Evolutionary conservation across 2,329 filamentous ascomycete genomes (phyloP).

Genomic region (Nothopassalora personata): DNA sequence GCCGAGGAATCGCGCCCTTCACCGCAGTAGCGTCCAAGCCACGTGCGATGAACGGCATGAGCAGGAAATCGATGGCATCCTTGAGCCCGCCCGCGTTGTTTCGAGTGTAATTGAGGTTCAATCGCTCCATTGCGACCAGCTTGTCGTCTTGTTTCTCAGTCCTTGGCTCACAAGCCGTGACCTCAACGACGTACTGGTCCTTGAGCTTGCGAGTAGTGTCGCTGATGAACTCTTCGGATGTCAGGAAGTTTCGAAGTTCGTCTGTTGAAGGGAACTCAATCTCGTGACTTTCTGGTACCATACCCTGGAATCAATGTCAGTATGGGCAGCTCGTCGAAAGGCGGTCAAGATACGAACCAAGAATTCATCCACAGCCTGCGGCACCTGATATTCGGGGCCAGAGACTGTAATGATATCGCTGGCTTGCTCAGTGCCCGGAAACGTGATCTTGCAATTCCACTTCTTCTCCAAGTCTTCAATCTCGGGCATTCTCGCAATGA

Average conservation of each 20-base stretch:
- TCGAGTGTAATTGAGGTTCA: slow-evolving; percentile 67
- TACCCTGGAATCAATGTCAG: slow-evolving; percentile 56
- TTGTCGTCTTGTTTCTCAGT: slow-evolving; percentile 39
- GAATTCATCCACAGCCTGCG: slow-evolving; percentile 92
- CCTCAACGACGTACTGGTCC: slow-evolving; percentile 84
- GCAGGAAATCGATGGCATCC: slow-evolving; percentile 92
- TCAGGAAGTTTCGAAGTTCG: slow-evolving; percentile 74
- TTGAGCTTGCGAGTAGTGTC: slow-evolving; percentile 81
- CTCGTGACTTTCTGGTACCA: slow-evolving; percentile 96
- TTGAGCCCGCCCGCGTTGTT: slow-evolving; percentile 95
- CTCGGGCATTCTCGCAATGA: slow-evolving; percentile 79
- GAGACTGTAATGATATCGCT: slow-evolving; percentile 95
- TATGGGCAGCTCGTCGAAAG: background rate
- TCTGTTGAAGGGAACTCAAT: slow-evolving; percentile 73
- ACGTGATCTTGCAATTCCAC: slow-evolving; percentile 99
- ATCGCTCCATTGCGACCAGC: slow-evolving; percentile 41
- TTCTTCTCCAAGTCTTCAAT: slow-evolving; percentile 97
- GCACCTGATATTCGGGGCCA: slow-evolving; percentile 96
- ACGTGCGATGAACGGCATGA: slow-evolving; percentile 76
- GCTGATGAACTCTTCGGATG: slow-evolving; percentile 71
- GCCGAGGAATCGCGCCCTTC: slow-evolving; percentile 92
- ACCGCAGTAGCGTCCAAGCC: slow-evolving; percentile 84
- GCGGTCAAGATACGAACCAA: slow-evolving; percentile 50
- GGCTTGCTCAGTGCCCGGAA: slow-evolving; percentile 93
- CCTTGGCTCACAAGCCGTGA: slow-evolving; percentile 58